Base-by-base conservation (phyloP, 108 stramenopile genomes). In the Nitzschia inconspicua region DNA sequence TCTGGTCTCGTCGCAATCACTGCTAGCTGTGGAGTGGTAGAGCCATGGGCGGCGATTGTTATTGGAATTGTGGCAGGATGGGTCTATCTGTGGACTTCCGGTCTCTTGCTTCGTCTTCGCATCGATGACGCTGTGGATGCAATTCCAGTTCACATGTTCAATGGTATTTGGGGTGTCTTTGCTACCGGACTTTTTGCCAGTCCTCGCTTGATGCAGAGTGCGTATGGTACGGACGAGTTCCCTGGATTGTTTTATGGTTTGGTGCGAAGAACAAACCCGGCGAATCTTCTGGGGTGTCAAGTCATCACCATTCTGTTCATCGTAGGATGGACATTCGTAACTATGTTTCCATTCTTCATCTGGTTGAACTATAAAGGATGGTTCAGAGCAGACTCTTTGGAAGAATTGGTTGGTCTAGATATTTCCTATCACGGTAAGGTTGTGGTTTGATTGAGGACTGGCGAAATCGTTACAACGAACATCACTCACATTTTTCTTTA, bases 81-180 rank as follows among this genome's bases (percentile, higher is more conserved):
- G 60, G 37, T 95, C 11, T 98, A 96, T 73, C 44, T 88, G 14
- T 47, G 28, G 8, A 41, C 47, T 19, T 80, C 80, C 31, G 67
- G 55, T 24, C 57, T 88, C 11, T 60, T 97, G 10, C 67, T 91
- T 37, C 63, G 72, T 47, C 49, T 89, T 26, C 51, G 76, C 18
- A 76, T 96, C 59, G 96, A 96, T 73, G 96, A 96, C 70, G 92
- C 89, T 22, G 94, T 96, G 5, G 93, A 95, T 74, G 96, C 95
- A 28, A 86, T 94, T 43, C 91, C 95, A 3, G 94, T 96, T 16
- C 95, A 96, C 70, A 73, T 92, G 62, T 63, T 68, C 26, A 70
- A 73, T 55, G 95, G 95, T 0, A 47, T 73, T 7, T 96, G 95
- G 95, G 95, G 95, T 3, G 51, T 88, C 27, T n/a, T 96, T 22